These are phyloP conservation scores for Venturiaceae sp. DNA, from an alignment of 2,329 filamentous ascomycete species.

Conservation along the genomic window DNA sequence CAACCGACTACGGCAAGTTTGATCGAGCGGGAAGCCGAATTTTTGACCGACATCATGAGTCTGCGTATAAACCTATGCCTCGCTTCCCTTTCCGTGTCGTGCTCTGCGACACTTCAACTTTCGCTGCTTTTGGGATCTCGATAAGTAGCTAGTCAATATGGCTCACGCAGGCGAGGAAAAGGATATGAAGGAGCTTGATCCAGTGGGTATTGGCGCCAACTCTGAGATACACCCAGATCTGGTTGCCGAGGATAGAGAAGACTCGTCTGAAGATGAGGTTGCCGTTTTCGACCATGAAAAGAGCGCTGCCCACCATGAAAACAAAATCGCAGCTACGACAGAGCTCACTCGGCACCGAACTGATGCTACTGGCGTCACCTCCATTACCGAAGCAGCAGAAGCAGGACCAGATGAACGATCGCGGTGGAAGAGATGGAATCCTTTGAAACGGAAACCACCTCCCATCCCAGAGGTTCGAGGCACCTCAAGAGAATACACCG, in stretches of 20 bases:
- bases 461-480: slow-evolving; percentile 44
- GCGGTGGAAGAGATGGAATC: slow-evolving; percentile 22
- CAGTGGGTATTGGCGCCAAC: neutral
- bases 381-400: neutral
- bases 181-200: slow-evolving; percentile 5
- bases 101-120: neutral
- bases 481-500: slow-evolving; percentile 60
- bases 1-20: neutral
- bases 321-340: neutral
- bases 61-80: neutral
- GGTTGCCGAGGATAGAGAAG: neutral
- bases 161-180: slow-evolving; percentile 1
- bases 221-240: neutral
- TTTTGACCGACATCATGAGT: slow-evolving; percentile 2
- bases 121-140: neutral
- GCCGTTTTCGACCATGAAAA: neutral
- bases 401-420: neutral
- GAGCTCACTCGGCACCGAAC: neutral
- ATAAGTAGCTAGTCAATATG: neutral
- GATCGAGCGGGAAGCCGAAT: neutral
- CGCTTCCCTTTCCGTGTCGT: neutral
- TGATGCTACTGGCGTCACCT: neutral
- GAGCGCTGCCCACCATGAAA: neutral
- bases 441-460: slow-evolving; percentile 40
- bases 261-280: neutral